These are phyloP conservation scores for Coemansia sp. DNA, from an alignment of 192 early-diverging fungal species.

Conservation along the genomic window DNA sequence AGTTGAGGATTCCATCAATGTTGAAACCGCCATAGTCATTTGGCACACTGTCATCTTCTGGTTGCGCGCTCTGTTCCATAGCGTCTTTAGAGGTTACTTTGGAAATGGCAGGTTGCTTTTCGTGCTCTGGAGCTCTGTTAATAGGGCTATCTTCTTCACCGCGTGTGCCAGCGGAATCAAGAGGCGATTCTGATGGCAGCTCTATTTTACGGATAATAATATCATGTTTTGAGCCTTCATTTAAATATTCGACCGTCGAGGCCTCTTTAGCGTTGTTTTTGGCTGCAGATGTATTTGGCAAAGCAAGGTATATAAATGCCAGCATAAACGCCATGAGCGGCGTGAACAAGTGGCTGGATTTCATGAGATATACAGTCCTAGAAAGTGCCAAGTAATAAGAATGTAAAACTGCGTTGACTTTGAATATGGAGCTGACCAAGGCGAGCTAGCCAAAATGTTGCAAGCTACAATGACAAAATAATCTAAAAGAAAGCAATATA, in stretches of 20 bases:
- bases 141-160: neutral
- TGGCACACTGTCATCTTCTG: neutral
- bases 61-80: neutral
- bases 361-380: neutral
- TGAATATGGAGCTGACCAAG: no score
- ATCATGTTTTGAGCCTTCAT: slow-evolving; percentile 17
- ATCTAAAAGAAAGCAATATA: no score
- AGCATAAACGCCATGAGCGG: neutral
- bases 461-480: no score
- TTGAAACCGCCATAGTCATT: slow-evolving; percentile 29
- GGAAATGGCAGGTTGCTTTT: neutral
- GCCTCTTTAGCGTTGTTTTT: slow-evolving; percentile 3
- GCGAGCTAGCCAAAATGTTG: no score
- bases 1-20: slow-evolving; percentile 33
- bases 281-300: neutral
- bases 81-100: neutral
- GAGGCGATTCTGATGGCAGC: neutral
- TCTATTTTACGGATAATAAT: slow-evolving; percentile 10
- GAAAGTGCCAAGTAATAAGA: neutral
- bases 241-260: slow-evolving; percentile 1
- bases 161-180: neutral
- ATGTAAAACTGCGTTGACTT: neutral
- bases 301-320: neutral
- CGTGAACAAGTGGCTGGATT: neutral
- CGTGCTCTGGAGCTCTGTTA: neutral